Conservation (phyloP, 352 stramenopile species). For the Phytophthora multivora region DNA sequence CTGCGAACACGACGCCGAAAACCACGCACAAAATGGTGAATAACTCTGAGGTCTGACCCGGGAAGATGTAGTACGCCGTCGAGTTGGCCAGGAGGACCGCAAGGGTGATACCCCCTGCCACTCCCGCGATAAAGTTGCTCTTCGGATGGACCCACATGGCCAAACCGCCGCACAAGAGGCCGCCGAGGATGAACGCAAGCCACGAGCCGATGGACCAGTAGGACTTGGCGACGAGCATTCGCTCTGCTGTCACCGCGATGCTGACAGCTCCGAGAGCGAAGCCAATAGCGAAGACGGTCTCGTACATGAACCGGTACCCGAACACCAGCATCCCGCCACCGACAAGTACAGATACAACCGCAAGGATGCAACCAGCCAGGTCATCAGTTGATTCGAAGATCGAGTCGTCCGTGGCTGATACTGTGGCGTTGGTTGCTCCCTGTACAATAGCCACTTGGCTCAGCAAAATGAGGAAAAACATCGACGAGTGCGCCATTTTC, state of each 20-base stretch:
- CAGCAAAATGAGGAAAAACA: slow-evolving; percentile 16
- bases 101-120: slow-evolving; percentile 37
- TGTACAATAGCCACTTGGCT: slow-evolving; percentile 16
- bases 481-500: slow-evolving; percentile 20
- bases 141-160: slow-evolving; percentile 39
- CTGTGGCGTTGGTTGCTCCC: slow-evolving; percentile 10
- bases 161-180: slow-evolving; percentile 32
- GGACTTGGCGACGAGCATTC: slow-evolving; percentile 36
- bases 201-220: slow-evolving; percentile 35
- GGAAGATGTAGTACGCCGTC: slow-evolving; percentile 35
- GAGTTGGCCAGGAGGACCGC: slow-evolving; percentile 39
- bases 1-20: slow-evolving; percentile 33
- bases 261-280: slow-evolving; percentile 35
- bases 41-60: slow-evolving; percentile 32
- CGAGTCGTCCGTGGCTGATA: slow-evolving; percentile 20
- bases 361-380: slow-evolving; percentile 31
- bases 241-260: slow-evolving; percentile 32
- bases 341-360: slow-evolving; percentile 35
- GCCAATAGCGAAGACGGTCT: slow-evolving; percentile 35
- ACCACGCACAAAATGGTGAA: slow-evolving; percentile 37
- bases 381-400: slow-evolving; percentile 37
- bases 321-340: slow-evolving; percentile 33
- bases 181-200: slow-evolving; percentile 41
- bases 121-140: slow-evolving; percentile 39
- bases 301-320: slow-evolving; percentile 41